Conservation (phyloP, 805 yeast genomes). For the Kurtzmaniella fragi region DNA sequence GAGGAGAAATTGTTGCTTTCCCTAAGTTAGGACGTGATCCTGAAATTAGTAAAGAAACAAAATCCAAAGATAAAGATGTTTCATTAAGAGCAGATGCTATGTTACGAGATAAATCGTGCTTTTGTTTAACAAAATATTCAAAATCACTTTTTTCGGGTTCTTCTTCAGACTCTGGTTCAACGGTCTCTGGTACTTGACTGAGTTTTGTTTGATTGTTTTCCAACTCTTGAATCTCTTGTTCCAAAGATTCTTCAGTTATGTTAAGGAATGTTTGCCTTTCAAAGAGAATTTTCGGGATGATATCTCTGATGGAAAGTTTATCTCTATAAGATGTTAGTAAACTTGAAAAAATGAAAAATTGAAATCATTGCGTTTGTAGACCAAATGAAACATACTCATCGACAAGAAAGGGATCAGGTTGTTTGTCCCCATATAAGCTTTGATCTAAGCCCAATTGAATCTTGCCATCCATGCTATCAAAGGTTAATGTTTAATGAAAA, state of each 20-base stretch:
- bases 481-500: background rate
- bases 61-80: slow-evolving; percentile 81
- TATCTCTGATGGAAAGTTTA: slow-evolving; percentile 44
- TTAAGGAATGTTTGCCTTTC: slow-evolving; percentile 58
- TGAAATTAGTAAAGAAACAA: slow-evolving; percentile 77
- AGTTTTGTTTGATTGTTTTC: slow-evolving; percentile 1
- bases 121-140: slow-evolving; percentile 44
- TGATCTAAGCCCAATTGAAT: slow-evolving; percentile 21
- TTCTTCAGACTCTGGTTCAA: slow-evolving; percentile 6
- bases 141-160: slow-evolving; percentile 11
- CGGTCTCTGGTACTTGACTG: slow-evolving; percentile 3
- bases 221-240: slow-evolving; percentile 35
- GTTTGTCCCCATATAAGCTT: slow-evolving; percentile 22
- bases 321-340: slow-evolving; percentile 22
- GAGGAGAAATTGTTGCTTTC: slow-evolving; percentile 82
- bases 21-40: slow-evolving; percentile 83
- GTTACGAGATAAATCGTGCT: slow-evolving; percentile 47
- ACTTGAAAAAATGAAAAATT: background rate
- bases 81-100: slow-evolving; percentile 77
- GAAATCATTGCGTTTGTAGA: background rate
- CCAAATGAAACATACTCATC: slow-evolving; percentile 30
- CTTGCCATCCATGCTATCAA: slow-evolving; percentile 2
- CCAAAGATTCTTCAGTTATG: slow-evolving; percentile 51
- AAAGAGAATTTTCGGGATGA: slow-evolving; percentile 54
- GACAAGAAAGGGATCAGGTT: slow-evolving; percentile 33